phyloP scores from a whole-genome alignment of 1,139 yeast genomes.

The Taphrina sp. region DNA sequence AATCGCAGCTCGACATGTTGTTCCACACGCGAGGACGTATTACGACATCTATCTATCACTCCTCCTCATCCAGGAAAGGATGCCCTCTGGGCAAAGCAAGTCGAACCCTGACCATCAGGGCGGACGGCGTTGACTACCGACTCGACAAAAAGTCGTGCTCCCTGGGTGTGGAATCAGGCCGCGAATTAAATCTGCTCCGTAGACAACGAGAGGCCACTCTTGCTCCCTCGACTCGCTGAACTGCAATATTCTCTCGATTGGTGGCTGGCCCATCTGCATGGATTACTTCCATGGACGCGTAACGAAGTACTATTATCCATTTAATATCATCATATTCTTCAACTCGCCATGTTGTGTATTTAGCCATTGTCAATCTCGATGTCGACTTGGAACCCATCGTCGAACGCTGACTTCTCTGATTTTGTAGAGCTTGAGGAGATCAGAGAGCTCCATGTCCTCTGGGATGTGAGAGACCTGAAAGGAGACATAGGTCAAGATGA shows the following conservation, averaged over 20 bases:
- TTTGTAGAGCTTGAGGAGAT: constrained; percentile 48
- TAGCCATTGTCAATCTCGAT: constrained; percentile 54
- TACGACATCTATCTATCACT: background rate
- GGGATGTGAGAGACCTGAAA: constrained; percentile 46
- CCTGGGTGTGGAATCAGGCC: constrained; percentile 18
- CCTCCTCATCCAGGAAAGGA: background rate
- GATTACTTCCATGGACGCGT: no score
- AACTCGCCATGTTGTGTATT: no score
- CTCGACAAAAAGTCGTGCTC: background rate
- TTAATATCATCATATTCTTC: no score
- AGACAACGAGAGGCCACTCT: background rate
- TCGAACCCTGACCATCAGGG: background rate
- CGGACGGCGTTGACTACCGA: background rate
- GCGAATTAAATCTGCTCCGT: constrained; percentile 9
- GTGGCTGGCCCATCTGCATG: no score
- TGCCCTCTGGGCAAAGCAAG: background rate
- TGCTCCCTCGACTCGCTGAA: no score
- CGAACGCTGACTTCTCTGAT: constrained; percentile 66
- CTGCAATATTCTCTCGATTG: no score
- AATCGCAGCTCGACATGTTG: no score
- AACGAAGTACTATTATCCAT: no score
- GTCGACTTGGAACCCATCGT: constrained; percentile 82
- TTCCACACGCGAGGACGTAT: constrained; percentile 1
- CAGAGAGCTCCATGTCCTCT: background rate
- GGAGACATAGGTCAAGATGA: constrained; percentile 67